Conservation (phyloP, 1,284 basidiomycete species). For the Microbotryum violaceum region DNA sequence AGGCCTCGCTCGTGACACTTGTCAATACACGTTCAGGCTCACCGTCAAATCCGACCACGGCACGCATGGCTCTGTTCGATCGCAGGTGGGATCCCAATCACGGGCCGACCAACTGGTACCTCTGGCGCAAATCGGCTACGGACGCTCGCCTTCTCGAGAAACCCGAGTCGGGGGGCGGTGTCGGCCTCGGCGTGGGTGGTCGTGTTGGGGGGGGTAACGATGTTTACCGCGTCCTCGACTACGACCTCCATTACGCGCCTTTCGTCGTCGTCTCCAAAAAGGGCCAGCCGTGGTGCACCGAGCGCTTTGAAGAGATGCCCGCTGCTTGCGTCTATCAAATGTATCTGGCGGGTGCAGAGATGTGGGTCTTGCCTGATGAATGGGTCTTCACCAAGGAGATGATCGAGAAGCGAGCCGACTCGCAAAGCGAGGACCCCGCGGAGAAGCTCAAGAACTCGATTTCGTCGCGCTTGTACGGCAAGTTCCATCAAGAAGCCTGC, state of each 20-base stretch:
- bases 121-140: conserved; percentile 32
- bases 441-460: conserved; percentile 36
- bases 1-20: conserved; percentile 29
- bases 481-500: conserved; percentile 39
- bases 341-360: conserved; percentile 37
- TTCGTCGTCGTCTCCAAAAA: conserved; percentile 33
- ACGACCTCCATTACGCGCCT: conserved; percentile 37
- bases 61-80: conserved; percentile 34
- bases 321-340: conserved; percentile 39
- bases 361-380: conserved; percentile 38
- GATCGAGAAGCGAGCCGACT: conserved; percentile 27
- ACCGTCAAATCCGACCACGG: conserved; percentile 11
- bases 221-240: conserved; percentile 35
- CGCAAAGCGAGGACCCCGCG: conserved; percentile 30
- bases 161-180: conserved; percentile 24
- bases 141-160: conserved; percentile 24
- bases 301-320: conserved; percentile 35
- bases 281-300: conserved; percentile 39
- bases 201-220: conserved; percentile 27
- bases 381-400: conserved; percentile 37
- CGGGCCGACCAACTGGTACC: conserved; percentile 36
- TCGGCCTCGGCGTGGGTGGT: conserved; percentile 24
- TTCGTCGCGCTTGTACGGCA: conserved; percentile 36
- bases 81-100: conserved; percentile 34
- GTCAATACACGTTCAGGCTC: conserved; percentile 24